Evolutionary conservation across 768 basidiomycete species (phyloP).

Genomic region (Suillus placidus): DNA sequence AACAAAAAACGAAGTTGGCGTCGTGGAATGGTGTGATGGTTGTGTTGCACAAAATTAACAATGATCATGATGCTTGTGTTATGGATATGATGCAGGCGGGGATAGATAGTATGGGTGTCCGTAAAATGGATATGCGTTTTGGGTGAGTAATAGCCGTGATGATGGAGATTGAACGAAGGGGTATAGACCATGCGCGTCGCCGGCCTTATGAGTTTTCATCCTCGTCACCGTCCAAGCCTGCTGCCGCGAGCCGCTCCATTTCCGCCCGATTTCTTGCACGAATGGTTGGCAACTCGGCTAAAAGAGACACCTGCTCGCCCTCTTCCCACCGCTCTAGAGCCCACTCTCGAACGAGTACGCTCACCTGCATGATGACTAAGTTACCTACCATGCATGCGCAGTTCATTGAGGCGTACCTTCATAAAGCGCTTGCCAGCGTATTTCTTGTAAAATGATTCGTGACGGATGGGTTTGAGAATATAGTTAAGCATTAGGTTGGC

Average conservation of each 20-base stretch:
- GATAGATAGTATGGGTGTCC: conserved; percentile 15
- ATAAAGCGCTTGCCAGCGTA: conserved; percentile 83
- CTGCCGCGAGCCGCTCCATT: conserved; percentile 24
- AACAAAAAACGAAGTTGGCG: conserved; percentile 6
- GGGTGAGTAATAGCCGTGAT: conserved; percentile 1
- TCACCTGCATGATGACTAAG: conserved; percentile 53
- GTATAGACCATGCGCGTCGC: conserved; percentile 1
- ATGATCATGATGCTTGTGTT: conserved; percentile 15
- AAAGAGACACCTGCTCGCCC: conserved; percentile 57
- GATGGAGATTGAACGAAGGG: conserved; percentile 1
- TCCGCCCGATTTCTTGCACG: conserved; percentile 56
- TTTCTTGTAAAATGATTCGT: conserved; percentile 85
- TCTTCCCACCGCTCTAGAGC: conserved; percentile 76
- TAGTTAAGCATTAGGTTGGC: conserved; percentile 91
- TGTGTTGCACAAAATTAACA: conserved; percentile 12
- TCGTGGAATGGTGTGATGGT: conserved; percentile 7
- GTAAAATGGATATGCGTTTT: conserved; percentile 14
- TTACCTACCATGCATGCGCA: conserved; percentile 9
- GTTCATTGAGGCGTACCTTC: conserved; percentile 55
- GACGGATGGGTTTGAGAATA: conserved; percentile 68
- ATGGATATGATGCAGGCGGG: conserved; percentile 12
- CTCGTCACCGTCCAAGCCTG: conserved; percentile 17
- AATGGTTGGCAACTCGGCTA: conserved; percentile 58
- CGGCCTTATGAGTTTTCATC: conserved; percentile 11
- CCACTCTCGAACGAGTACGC: conserved; percentile 85